A percentile compares a stretch with the other conserved stretches of the same genome.
These are phyloP conservation scores for Myxozyma nipponensis DNA, from an alignment of 805 yeast genomes.

Conservation along the genomic window DNA sequence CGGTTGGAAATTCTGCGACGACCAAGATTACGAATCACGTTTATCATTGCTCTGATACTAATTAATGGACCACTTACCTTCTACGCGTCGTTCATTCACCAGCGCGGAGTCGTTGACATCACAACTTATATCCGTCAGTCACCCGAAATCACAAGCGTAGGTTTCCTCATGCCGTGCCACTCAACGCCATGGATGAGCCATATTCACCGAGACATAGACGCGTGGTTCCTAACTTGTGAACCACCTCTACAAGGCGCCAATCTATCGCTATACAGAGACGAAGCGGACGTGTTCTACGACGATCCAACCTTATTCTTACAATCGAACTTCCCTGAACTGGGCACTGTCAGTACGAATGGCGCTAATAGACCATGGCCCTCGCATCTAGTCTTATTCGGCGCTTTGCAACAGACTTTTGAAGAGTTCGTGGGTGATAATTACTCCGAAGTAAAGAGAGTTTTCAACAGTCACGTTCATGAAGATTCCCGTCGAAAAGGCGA, in stretches of 20 bases:
- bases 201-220: slow-evolving; percentile 55
- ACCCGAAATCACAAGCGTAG: slow-evolving; percentile 48
- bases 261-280: slow-evolving; percentile 62
- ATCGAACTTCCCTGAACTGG: slow-evolving; percentile 46
- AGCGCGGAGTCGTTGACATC: slow-evolving; percentile 77
- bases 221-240: slow-evolving; percentile 85
- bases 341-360: slow-evolving; percentile 32
- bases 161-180: slow-evolving; percentile 93
- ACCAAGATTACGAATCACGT: neutral
- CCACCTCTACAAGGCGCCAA: slow-evolving; percentile 60
- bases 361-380: slow-evolving; percentile 61
- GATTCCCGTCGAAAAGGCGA: slow-evolving; percentile 78
- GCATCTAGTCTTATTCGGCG: slow-evolving; percentile 68
- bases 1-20: slow-evolving; percentile 33
- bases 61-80: slow-evolving; percentile 45
- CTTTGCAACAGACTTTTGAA: slow-evolving; percentile 48
- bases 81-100: slow-evolving; percentile 67
- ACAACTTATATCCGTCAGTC: slow-evolving; percentile 48
- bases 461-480: slow-evolving; percentile 83
- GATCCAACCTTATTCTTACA: slow-evolving; percentile 58
- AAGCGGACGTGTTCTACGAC: slow-evolving; percentile 77
- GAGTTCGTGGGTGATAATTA: slow-evolving; percentile 38
- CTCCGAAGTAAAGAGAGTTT: slow-evolving; percentile 46
- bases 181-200: slow-evolving; percentile 94
- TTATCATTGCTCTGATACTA: slow-evolving; percentile 29